A percentile compares a stretch with the other conserved stretches of the same genome.
These are phyloP conservation scores for Knufia fluminis DNA, from an alignment of 2,329 filamentous ascomycete genomes.

Conservation along the genomic window DNA sequence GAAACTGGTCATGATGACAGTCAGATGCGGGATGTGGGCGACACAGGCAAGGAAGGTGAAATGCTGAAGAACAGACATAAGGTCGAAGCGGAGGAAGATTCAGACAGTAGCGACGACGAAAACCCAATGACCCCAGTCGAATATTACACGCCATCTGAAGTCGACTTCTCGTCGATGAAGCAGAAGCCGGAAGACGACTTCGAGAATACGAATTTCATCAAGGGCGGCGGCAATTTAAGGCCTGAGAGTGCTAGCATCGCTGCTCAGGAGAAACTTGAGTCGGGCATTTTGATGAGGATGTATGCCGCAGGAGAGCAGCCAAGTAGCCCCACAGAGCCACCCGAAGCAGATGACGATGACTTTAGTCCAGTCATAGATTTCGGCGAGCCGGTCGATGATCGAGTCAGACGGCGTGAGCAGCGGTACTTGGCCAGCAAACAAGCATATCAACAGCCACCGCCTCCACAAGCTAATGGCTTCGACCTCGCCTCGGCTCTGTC, in stretches of 20 bases:
- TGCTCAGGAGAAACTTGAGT: slow-evolving; percentile 39
- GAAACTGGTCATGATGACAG: slow-evolving; percentile 51
- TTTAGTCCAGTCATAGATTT: slow-evolving; percentile 31
- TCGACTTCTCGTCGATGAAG: slow-evolving; percentile 32
- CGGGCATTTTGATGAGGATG: slow-evolving; percentile 40
- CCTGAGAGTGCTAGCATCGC: slow-evolving; percentile 34
- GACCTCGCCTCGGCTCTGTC: slow-evolving; percentile 26
- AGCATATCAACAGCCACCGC: slow-evolving; percentile 24
- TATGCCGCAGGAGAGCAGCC: slow-evolving; percentile 39
- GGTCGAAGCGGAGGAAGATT: slow-evolving; percentile 47
- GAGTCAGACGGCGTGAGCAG: slow-evolving; percentile 6
- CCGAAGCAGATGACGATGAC: slow-evolving; percentile 31
- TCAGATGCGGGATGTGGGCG: slow-evolving; percentile 48
- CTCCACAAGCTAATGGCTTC: slow-evolving; percentile 19
- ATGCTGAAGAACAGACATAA: slow-evolving; percentile 42
- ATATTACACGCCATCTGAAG: slow-evolving; percentile 28
- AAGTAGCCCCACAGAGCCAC: slow-evolving; percentile 39
- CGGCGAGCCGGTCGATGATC: slow-evolving; percentile 32
- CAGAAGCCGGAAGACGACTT: slow-evolving; percentile 23
- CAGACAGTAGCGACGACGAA: slow-evolving; percentile 41
- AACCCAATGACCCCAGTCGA: slow-evolving; percentile 13
- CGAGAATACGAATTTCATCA: slow-evolving; percentile 29
- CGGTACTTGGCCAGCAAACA: slow-evolving; percentile 24
- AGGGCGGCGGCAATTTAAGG: slow-evolving; percentile 33
- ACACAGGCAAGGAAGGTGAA: slow-evolving; percentile 49